Evolutionary conservation across 1,139 yeast genomes (phyloP).

Genomic region (Debaryomyces singareniensis): DNA sequence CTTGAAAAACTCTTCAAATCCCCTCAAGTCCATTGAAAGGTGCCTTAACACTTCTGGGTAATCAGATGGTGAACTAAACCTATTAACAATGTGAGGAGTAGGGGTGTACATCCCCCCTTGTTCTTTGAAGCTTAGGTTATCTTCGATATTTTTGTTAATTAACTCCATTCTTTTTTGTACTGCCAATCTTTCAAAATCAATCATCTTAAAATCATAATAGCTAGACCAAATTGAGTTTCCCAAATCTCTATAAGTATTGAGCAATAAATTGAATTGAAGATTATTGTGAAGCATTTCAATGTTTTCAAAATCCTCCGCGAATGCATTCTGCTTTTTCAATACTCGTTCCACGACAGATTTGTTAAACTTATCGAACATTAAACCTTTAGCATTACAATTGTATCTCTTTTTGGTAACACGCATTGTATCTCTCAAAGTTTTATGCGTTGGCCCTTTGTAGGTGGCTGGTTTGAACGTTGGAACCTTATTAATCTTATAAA

Average conservation of each 20-base stretch:
- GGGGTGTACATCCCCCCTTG: constrained; percentile 4
- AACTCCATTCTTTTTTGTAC: constrained; percentile 1
- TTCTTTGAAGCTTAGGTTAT: constrained; percentile 1
- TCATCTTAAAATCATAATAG: constrained; percentile 32
- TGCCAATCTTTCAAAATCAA: constrained; percentile 34
- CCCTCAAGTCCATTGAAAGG: constrained; percentile 30
- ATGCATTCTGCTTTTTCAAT: constrained; percentile 23
- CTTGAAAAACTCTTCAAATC: constrained; percentile 20
- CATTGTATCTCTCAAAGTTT: constrained; percentile 10
- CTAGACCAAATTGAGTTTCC: constrained; percentile 35
- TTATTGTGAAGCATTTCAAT: constrained; percentile 41
- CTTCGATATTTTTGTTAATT: constrained; percentile 1
- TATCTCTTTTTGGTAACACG: constrained; percentile 14
- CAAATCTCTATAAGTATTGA: constrained; percentile 37
- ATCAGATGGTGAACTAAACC: constrained; percentile 30
- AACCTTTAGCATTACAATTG: constrained; percentile 29
- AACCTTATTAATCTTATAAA: constrained; percentile 33
- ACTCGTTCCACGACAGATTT: constrained; percentile 25
- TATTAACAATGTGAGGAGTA: constrained; percentile 4
- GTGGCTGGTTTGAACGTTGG: constrained; percentile 13
- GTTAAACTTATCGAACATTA: constrained; percentile 30
- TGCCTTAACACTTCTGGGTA: constrained; percentile 26
- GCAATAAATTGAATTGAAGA: constrained; percentile 34
- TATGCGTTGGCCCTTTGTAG: constrained; percentile 12
- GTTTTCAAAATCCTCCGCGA: constrained; percentile 32